Percentiles rank a stretch among this genome's conserved stretches.
phyloP scores from a whole-genome alignment of 805 yeast species.

The Komagataella kurtzmanii region DNA sequence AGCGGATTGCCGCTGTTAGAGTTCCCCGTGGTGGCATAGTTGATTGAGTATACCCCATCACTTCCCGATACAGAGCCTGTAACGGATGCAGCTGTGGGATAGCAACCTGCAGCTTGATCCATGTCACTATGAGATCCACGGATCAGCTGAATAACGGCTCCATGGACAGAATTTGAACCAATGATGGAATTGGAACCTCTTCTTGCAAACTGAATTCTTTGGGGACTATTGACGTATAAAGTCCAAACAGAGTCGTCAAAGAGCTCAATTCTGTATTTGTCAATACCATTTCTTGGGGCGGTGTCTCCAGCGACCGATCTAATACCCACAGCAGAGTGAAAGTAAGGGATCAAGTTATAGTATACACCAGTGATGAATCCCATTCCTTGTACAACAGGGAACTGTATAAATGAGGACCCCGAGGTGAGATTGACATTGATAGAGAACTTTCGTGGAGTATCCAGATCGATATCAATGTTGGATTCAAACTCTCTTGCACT shows the following conservation, averaged over 20 bases:
- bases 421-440: constrained; percentile 25
- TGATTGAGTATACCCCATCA: constrained; percentile 23
- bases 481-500: constrained; percentile 30
- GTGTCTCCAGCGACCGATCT: constrained; percentile 21
- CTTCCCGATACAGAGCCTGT: constrained; percentile 22
- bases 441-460: constrained; percentile 36
- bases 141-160: constrained; percentile 46
- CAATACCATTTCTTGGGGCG: constrained; percentile 16
- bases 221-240: constrained; percentile 31
- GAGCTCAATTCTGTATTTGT: constrained; percentile 25
- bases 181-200: constrained; percentile 12
- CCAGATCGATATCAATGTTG: constrained; percentile 25
- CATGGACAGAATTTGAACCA: constrained; percentile 29
- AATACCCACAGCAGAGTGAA: constrained; percentile 34
- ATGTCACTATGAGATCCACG: constrained; percentile 32
- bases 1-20: constrained; percentile 33
- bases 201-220: constrained; percentile 8
- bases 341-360: constrained; percentile 27
- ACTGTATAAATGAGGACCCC: constrained; percentile 18
- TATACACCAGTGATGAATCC: constrained; percentile 41
- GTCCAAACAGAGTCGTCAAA: constrained; percentile 33
- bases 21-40: constrained; percentile 33
- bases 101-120: constrained; percentile 59
- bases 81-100: constrained; percentile 31
- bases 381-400: constrained; percentile 48